Conservation (phyloP, 495 filamentous ascomycete genomes). For the Gamarada debralockiae region DNA sequence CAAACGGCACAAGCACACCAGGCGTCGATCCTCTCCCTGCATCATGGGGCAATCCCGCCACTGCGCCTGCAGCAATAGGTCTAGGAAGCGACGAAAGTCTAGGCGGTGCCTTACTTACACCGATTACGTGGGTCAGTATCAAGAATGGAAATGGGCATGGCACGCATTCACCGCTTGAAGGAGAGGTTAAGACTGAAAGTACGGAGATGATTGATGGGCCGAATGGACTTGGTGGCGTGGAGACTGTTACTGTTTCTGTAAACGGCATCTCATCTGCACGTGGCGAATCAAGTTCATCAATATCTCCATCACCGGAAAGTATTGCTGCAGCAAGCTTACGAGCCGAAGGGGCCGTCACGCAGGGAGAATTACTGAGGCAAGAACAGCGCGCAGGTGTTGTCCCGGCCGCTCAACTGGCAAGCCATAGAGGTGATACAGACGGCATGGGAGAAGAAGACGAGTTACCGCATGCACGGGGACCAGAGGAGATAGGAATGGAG, state of each 20-base stretch:
- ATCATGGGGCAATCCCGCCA: slow-evolving; percentile 32
- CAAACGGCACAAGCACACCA: slow-evolving; percentile 19
- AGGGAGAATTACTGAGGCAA: slow-evolving; percentile 74
- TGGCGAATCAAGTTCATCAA: slow-evolving; percentile 22
- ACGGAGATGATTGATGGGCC: slow-evolving; percentile 70
- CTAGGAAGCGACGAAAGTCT: slow-evolving; percentile 83
- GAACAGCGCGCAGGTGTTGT: slow-evolving; percentile 73
- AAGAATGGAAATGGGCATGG: slow-evolving; percentile 18
- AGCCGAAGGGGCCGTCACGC: slow-evolving; percentile 55
- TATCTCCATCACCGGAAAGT: slow-evolving; percentile 1
- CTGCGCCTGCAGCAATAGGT: slow-evolving; percentile 13
- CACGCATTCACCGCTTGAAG: slow-evolving; percentile 35
- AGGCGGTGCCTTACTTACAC: slow-evolving; percentile 87
- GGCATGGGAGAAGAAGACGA: slow-evolving; percentile 52
- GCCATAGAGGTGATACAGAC: slow-evolving; percentile 20
- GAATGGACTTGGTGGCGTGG: slow-evolving; percentile 64
- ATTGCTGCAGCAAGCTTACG: slow-evolving; percentile 21
- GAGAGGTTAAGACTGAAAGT: slow-evolving; percentile 58
- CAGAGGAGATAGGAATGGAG: slow-evolving; percentile 76
- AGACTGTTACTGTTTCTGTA: slow-evolving; percentile 65
- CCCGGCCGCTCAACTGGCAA: slow-evolving; percentile 42
- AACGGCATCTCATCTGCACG: slow-evolving; percentile 53
- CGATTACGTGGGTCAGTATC: slow-evolving; percentile 77
- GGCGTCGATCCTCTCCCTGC: slow-evolving; percentile 22
- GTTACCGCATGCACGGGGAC: slow-evolving; percentile 74